Percentiles rank a stretch among this genome's conserved stretches.
phyloP scores from a whole-genome alignment of 805 yeast genomes.

The Ogataea nakhonphanomensis region DNA sequence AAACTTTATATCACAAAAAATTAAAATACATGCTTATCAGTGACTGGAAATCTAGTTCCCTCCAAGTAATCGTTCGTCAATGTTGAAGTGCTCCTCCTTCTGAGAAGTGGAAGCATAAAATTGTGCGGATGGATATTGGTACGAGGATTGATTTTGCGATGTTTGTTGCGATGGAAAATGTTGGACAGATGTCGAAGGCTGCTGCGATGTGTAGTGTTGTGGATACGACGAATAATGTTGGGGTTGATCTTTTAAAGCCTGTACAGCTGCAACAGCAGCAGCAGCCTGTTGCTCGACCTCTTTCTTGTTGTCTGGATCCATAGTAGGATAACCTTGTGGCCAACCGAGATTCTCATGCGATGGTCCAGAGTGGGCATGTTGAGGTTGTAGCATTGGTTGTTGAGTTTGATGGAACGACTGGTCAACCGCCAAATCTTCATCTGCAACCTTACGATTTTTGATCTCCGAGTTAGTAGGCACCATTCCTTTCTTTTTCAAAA shows the following conservation, averaged over 20 bases:
- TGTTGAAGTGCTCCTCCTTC: conserved; percentile 28
- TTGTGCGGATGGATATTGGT: conserved; percentile 13
- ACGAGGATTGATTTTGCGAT: conserved; percentile 8
- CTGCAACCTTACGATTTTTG: conserved; percentile 26
- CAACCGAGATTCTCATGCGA: conserved; percentile 22
- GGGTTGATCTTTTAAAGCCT: conserved; percentile 23
- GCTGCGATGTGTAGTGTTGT: conserved; percentile 13
- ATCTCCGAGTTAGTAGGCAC: conserved; percentile 30
- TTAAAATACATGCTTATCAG: not conserved
- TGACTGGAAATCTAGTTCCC: conserved; percentile 14
- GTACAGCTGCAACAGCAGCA: conserved; percentile 28
- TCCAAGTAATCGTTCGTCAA: conserved; percentile 28
- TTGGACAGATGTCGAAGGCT: conserved; percentile 11
- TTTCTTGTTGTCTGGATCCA: conserved; percentile 22
- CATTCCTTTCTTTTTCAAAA: conserved; percentile 46
- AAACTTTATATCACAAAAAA: not conserved
- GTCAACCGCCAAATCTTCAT: conserved; percentile 18
- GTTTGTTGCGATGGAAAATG: conserved; percentile 9
- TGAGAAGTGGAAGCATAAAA: conserved; percentile 7
- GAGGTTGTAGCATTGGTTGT: conserved; percentile 14
- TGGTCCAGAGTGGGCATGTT: conserved; percentile 9
- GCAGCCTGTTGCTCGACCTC: conserved; percentile 26
- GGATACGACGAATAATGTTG: conserved; percentile 9
- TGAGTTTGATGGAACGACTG: conserved; percentile 17
- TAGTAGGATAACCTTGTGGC: conserved; percentile 21